These are phyloP conservation scores for Fraxinus paxiana DNA, from an alignment of 305 asterid species.

Conservation along the genomic window DNA sequence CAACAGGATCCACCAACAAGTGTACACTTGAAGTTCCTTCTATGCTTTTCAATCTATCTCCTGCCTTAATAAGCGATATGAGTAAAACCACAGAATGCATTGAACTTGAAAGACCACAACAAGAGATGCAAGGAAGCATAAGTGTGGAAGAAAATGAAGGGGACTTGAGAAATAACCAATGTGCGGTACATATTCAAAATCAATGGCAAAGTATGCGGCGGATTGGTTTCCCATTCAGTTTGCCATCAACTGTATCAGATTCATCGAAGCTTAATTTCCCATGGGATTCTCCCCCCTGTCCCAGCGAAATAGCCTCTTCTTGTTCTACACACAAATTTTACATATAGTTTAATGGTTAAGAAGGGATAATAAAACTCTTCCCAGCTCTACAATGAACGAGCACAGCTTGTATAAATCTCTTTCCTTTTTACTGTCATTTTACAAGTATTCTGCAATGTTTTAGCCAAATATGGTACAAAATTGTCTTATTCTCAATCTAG, in stretches of 20 bases:
- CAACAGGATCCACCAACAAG: conserved; percentile 28
- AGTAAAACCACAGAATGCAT: conserved; percentile 28
- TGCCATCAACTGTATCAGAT: conserved; percentile 30
- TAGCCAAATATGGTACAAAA: background rate
- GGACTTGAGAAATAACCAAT: conserved; percentile 28
- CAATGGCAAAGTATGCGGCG: conserved; percentile 40
- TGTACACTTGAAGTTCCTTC: conserved; percentile 33
- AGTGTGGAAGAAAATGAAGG: conserved; percentile 29
- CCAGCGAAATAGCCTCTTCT: conserved; percentile 54
- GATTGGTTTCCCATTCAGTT: conserved; percentile 68
- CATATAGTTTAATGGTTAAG: conserved; percentile 26
- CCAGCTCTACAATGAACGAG: conserved; percentile 24
- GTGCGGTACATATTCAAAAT: conserved; percentile 9
- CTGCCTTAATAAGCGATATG: conserved; percentile 8
- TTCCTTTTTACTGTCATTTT: conserved; percentile 26
- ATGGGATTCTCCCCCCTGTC: conserved; percentile 73
- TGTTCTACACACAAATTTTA: conserved; percentile 54
- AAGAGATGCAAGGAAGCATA: conserved; percentile 35
- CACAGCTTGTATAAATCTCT: conserved; percentile 28
- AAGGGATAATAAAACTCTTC: conserved; percentile 13
- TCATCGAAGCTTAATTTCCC: conserved; percentile 37
- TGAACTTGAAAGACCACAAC: conserved; percentile 35
- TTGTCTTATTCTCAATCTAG: background rate
- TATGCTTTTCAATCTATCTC: conserved; percentile 37
- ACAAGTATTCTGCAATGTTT: conserved; percentile 17